Base-by-base conservation (phyloP, 1,284 basidiomycete genomes). In the Anthracocystis setariae region DNA sequence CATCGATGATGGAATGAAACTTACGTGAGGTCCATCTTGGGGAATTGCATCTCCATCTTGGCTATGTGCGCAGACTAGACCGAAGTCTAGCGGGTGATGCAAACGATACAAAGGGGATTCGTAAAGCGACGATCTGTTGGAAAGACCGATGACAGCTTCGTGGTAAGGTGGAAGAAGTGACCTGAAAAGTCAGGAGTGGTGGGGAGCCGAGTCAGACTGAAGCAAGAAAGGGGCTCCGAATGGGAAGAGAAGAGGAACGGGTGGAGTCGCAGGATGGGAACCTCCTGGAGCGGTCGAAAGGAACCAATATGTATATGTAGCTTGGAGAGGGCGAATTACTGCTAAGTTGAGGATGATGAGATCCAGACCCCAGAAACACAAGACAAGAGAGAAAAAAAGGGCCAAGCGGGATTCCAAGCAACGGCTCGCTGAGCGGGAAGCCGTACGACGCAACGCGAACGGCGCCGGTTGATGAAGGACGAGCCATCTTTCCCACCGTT, bases 21-120 rank as follows among this genome's bases (percentile, higher is more conserved):
- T 64, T 64, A 57, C 57, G 57, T 64, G 45, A 70, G 67, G 52
- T 70, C 61, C 60, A 64, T 64, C 51, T 60, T 10, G 7, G 64
- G 64, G 37, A 57, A 61, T 25, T 45, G 21, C 63, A 60, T 60
- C 3, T 45, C 51, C 63, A 65, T 65, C 42, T 65, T 60, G 63
- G 39, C 15, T 18, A 15, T 24, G 9, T 38, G 13, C 37, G 44
- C 52, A 51, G 43, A 47, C 47, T 39, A 21, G 44, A 44, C 25
- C 20, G 33, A 27, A 27, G 35, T 46, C 42, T 46, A 37, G 46
- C 23, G 45, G 37, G 15, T 13, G 25, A 17, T 37, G n/a, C 21
- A 35, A 33, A 18, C 29, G 32, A 5, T 25, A 15, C 12, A 20
- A n/a, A 12, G 8, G 29, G 12, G 7, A 7, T 29, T 20, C 8